Evolutionary conservation across 2,329 filamentous ascomycete species (phyloP).

Genomic region (Xylariales sp.): DNA sequence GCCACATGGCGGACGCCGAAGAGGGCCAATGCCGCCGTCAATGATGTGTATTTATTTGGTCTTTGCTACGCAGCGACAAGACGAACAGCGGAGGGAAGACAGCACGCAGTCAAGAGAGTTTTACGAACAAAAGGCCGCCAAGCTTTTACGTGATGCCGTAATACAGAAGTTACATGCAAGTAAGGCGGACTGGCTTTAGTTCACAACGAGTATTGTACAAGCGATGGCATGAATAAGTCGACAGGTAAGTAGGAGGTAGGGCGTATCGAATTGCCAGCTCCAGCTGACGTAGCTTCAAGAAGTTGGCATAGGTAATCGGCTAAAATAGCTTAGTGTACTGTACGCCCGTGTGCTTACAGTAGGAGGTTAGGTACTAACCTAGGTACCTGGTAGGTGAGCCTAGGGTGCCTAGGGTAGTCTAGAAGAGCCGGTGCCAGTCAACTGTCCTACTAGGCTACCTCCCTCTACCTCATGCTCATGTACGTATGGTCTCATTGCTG

Average conservation of each 20-base stretch:
- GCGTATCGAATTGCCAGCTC: constrained; percentile 25
- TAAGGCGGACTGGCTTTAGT: constrained; percentile 17
- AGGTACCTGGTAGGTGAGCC: background rate
- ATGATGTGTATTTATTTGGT: constrained; percentile 2
- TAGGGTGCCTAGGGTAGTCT: background rate
- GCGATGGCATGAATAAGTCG: constrained; percentile 11
- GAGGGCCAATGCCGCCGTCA: constrained; percentile 45
- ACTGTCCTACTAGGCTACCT: background rate
- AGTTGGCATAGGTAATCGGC: constrained; percentile 21
- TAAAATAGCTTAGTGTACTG: constrained; percentile 14
- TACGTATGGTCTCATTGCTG: no score
- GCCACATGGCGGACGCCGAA: constrained; percentile 85
- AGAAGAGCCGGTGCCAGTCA: constrained; percentile 24
- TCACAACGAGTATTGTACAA: constrained; percentile 21
- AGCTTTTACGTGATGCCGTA: constrained; percentile 31
- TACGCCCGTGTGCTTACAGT: no score
- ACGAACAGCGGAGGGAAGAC: constrained; percentile 5
- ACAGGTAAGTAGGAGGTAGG: background rate
- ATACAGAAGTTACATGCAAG: constrained; percentile 22
- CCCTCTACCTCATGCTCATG: no score
- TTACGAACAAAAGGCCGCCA: constrained; percentile 14
- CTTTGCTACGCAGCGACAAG: constrained; percentile 29
- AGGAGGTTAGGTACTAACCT: no score
- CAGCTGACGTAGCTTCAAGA: constrained; percentile 45
- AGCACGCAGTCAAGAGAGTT: constrained; percentile 16